These are phyloP conservation scores for Rhipidocladum racemiflorum DNA, from an alignment of 176 grass and related monocot species.

Conservation along the genomic window DNA sequence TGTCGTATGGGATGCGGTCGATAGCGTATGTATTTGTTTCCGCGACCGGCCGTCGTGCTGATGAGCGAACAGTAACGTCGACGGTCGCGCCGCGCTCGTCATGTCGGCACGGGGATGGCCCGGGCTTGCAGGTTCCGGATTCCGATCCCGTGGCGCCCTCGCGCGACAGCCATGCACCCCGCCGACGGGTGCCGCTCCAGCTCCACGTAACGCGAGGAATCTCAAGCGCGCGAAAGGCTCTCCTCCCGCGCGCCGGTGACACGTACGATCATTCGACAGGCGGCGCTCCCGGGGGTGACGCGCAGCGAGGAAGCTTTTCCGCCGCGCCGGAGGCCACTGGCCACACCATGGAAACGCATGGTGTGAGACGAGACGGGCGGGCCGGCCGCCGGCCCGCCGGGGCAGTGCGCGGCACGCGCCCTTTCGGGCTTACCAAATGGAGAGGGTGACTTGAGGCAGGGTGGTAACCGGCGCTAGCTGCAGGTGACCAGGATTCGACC, in stretches of 20 bases:
- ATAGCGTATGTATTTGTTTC: too few relatives aligned
- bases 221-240: not conserved
- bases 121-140: not conserved
- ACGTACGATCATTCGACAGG: not conserved
- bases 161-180: constrained; percentile 17
- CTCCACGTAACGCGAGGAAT: constrained; percentile 11
- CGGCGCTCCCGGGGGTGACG: not conserved
- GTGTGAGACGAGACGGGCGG: not conserved
- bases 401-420: not conserved
- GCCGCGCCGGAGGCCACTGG: not conserved
- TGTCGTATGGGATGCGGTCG: too few relatives aligned
- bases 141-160: not conserved
- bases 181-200: constrained; percentile 12
- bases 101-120: constrained; percentile 16
- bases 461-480: not conserved
- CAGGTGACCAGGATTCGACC: constrained; percentile 20
- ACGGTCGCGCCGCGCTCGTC: not conserved
- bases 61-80: constrained; percentile 1
- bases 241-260: not conserved
- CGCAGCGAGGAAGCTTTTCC: not conserved
- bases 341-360: not conserved
- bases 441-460: not conserved
- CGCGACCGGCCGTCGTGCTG: too few relatives aligned
- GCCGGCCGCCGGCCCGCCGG: too few relatives aligned
- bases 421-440: constrained; percentile 33